Evolutionary conservation across 2,329 filamentous ascomycete species (phyloP).

Genomic region (Ambrosiella beaveri): DNA sequence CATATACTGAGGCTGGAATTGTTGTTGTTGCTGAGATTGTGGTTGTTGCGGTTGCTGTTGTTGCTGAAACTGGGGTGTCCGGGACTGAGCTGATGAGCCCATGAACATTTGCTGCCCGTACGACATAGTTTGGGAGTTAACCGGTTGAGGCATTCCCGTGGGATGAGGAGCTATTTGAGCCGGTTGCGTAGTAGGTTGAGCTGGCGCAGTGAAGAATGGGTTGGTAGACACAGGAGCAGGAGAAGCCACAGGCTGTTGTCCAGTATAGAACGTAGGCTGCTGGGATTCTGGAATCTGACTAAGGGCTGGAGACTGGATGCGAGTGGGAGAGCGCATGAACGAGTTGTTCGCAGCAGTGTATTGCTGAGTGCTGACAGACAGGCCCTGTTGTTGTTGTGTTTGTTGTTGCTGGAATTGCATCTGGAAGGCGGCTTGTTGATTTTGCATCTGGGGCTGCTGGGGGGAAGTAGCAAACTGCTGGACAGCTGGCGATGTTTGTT

Average conservation of each 20-base stretch:
- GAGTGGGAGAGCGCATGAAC: slow-evolving; percentile 31
- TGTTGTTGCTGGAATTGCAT: slow-evolving; percentile 19
- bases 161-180: slow-evolving; percentile 14
- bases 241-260: slow-evolving; percentile 5
- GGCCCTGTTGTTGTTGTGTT: slow-evolving; percentile 19
- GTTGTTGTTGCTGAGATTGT: slow-evolving; percentile 17
- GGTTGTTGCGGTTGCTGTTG: slow-evolving; percentile 16
- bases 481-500: not conserved
- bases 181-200: slow-evolving; percentile 14
- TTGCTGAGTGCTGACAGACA: slow-evolving; percentile 26
- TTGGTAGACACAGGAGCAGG: slow-evolving; percentile 16
- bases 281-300: slow-evolving; percentile 36
- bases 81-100: not conserved
- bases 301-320: slow-evolving; percentile 31
- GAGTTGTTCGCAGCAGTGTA: slow-evolving; percentile 28
- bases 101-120: slow-evolving; percentile 14
- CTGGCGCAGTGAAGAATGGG: slow-evolving; percentile 22
- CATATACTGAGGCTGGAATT: slow-evolving; percentile 19
- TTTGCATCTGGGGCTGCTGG: slow-evolving; percentile 22
- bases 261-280: slow-evolving; percentile 24
- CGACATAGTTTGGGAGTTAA: slow-evolving; percentile 3
- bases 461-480: not conserved
- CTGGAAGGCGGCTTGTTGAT: slow-evolving; percentile 24
- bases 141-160: slow-evolving; percentile 12
- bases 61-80: slow-evolving; percentile 16